Percentiles rank a stretch among this genome's conserved stretches.
These are phyloP conservation scores for Dactylonectria estremocensis DNA, from an alignment of 2,329 filamentous ascomycete genomes.

Conservation along the genomic window DNA sequence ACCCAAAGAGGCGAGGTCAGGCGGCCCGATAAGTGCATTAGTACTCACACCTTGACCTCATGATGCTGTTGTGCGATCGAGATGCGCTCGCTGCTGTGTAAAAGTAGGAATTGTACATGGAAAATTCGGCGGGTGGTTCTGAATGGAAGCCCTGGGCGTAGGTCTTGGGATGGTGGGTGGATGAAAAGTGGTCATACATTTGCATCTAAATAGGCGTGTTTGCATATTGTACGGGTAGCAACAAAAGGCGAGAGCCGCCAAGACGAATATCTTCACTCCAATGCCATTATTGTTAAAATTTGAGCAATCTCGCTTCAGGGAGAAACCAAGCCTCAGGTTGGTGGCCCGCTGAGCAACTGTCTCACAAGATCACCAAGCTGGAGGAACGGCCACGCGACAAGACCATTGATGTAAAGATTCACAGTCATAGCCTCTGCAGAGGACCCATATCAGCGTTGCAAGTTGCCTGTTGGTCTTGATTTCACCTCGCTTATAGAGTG, in stretches of 20 bases:
- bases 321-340: background rate
- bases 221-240: conserved; percentile 42
- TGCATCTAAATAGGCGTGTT: conserved; percentile 45
- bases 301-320: background rate
- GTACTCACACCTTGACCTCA: background rate
- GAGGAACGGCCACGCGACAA: background rate
- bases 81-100: conserved; percentile 32
- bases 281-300: conserved; percentile 30
- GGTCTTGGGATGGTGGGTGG: conserved; percentile 28
- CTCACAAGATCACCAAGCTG: background rate
- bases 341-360: background rate
- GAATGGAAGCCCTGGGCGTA: conserved; percentile 27
- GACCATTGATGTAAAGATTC: background rate
- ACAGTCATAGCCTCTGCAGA: background rate
- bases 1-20: conserved; percentile 69
- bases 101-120: conserved; percentile 41
- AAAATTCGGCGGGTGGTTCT: conserved; percentile 32
- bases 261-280: conserved; percentile 49
- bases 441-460: background rate
- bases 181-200: conserved; percentile 35
- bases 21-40: conserved; percentile 36
- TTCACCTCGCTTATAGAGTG: background rate
- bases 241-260: conserved; percentile 30
- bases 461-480: background rate
- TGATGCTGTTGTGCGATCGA: conserved; percentile 13